Percentiles rank a stretch among this genome's conserved stretches.
These are phyloP conservation scores for Leccinum obscurum DNA, from an alignment of 768 basidiomycete species.

Conservation along the genomic window DNA sequence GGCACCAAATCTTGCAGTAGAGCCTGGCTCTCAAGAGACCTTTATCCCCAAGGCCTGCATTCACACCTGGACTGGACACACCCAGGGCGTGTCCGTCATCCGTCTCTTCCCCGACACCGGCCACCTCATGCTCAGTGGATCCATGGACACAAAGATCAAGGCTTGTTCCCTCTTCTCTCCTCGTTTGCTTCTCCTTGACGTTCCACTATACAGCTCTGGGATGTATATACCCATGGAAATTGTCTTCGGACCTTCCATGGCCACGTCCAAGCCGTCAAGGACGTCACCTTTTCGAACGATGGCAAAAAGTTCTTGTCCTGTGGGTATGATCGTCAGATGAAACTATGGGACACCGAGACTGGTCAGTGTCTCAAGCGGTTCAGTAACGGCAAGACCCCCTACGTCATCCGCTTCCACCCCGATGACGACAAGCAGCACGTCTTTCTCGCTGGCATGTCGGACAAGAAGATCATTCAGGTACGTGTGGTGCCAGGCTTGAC, in stretches of 20 bases:
- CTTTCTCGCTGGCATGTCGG: slow-evolving; percentile 97
- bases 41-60: slow-evolving; percentile 95
- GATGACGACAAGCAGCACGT: slow-evolving; percentile 95
- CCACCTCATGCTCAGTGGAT: slow-evolving; percentile 89
- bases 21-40: slow-evolving; percentile 82
- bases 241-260: slow-evolving; percentile 97
- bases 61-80: slow-evolving; percentile 99
- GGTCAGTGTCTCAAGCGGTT: slow-evolving; percentile 97
- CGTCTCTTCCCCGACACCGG: slow-evolving; percentile 91
- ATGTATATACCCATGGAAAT: slow-evolving; percentile 94
- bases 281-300: slow-evolving; percentile 93
- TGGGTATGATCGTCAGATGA: slow-evolving; percentile 95
- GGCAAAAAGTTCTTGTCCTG: slow-evolving; percentile 89
- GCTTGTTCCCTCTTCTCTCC: slow-evolving; percentile 38
- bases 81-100: slow-evolving; percentile 92
- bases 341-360: slow-evolving; percentile 99
- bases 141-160: slow-evolving; percentile 99
- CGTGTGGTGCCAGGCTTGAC: slow-evolving; percentile 17
- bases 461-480: slow-evolving; percentile 99
- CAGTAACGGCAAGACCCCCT: slow-evolving; percentile 96
- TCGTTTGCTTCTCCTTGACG: slow-evolving; percentile 6
- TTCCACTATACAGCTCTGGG: slow-evolving; percentile 79
- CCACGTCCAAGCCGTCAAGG: slow-evolving; percentile 95
- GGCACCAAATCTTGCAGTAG: slow-evolving; percentile 78
- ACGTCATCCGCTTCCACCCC: slow-evolving; percentile 94